Conservation (phyloP, 1,139 yeast genomes). For the Wickerhamomyces sp. region DNA sequence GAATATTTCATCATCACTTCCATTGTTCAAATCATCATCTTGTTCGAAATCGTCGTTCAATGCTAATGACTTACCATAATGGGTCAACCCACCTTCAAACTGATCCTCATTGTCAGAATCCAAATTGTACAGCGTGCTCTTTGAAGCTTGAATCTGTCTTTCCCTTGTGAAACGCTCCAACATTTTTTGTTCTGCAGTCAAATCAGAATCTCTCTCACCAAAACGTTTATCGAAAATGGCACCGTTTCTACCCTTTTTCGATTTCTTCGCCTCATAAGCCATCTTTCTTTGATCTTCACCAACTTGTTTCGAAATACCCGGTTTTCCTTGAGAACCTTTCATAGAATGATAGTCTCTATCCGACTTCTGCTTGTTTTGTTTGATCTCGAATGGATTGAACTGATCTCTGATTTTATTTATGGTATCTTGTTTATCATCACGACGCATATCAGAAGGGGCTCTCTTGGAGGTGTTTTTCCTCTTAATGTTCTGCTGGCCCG, state of each 20-base stretch:
- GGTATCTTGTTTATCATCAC: conserved; percentile 56
- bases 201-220: conserved; percentile 72
- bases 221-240: conserved; percentile 82
- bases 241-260: conserved; percentile 65
- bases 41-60: conserved; percentile 45
- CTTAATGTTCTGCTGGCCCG: conserved; percentile 71
- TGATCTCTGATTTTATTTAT: conserved; percentile 65
- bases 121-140: conserved; percentile 57
- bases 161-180: conserved; percentile 90
- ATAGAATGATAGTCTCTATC: conserved; percentile 50
- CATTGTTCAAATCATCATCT: conserved; percentile 38
- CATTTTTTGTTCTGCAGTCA: conserved; percentile 90
- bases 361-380: conserved; percentile 65
- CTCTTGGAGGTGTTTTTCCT: conserved; percentile 41
- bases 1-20: conserved; percentile 29
- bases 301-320: conserved; percentile 68
- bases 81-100: conserved; percentile 56
- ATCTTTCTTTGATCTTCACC: conserved; percentile 70
- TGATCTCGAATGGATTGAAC: conserved; percentile 86
- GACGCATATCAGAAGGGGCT: conserved; percentile 62
- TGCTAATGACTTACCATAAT: conserved; percentile 67
- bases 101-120: conserved; percentile 64
- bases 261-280: conserved; percentile 62
- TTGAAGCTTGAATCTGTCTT: conserved; percentile 55
- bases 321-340: conserved; percentile 62